A percentile compares a stretch with the other conserved stretches of the same genome.
phyloP scores from a whole-genome alignment of 768 basidiomycete species.

The Panellus pusillus region DNA sequence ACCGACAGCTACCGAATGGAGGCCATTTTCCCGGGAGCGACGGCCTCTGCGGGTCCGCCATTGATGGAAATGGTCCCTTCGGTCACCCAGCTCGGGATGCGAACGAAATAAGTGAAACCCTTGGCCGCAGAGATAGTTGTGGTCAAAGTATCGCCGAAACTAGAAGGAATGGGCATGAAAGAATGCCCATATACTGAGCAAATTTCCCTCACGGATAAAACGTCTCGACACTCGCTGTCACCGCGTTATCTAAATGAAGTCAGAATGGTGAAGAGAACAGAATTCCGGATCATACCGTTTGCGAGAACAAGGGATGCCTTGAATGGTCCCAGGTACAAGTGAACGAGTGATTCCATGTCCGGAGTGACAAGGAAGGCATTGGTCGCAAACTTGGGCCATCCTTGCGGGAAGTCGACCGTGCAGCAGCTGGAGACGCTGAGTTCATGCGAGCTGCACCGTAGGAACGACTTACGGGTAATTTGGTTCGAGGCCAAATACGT shows the following conservation, averaged over 20 bases:
- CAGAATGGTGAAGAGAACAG: background rate
- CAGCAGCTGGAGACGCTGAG: slow-evolving; percentile 30
- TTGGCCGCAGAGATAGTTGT: slow-evolving; percentile 34
- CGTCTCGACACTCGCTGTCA: slow-evolving; percentile 37
- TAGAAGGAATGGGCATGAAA: background rate
- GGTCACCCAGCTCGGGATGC: slow-evolving; percentile 41
- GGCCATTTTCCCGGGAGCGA: slow-evolving; percentile 42
- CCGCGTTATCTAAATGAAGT: slow-evolving; percentile 29
- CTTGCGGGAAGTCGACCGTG: slow-evolving; percentile 44
- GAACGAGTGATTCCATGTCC: slow-evolving; percentile 34
- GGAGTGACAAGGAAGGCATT: slow-evolving; percentile 40
- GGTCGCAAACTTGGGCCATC: slow-evolving; percentile 44
- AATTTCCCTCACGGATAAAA: slow-evolving; percentile 34
- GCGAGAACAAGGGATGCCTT: slow-evolving; percentile 32
- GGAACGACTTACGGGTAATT: slow-evolving; percentile 35
- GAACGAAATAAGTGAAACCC: slow-evolving; percentile 37
- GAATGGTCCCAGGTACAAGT: slow-evolving; percentile 41
- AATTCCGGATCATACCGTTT: slow-evolving; percentile 23
- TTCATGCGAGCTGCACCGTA: background rate
- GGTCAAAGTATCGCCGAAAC: slow-evolving; percentile 35
- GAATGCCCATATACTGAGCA: background rate
- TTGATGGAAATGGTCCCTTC: slow-evolving; percentile 35
- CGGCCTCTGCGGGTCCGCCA: slow-evolving; percentile 34
- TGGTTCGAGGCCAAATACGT: slow-evolving; percentile 42
- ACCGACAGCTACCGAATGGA: slow-evolving; percentile 39